A percentile compares a stretch with the other conserved stretches of the same genome.
Conservation (phyloP, 176 grass and related monocot genomes). For the Aegilops sharonensis region DNA sequence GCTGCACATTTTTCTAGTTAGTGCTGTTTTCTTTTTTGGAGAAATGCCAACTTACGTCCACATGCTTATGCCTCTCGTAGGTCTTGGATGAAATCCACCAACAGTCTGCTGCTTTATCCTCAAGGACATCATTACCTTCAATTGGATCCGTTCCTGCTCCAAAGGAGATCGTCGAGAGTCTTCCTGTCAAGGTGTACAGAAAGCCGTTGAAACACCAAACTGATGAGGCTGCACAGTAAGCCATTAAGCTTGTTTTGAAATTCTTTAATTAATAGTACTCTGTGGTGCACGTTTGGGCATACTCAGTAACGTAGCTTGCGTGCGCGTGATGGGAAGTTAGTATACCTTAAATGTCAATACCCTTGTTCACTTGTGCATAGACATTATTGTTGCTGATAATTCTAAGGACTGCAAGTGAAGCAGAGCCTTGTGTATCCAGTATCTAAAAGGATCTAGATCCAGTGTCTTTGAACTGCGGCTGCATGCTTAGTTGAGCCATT, state of each 20-base stretch:
- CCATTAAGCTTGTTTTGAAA: slow-evolving; percentile 3
- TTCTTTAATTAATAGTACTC: background rate
- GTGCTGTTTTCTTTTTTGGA: slow-evolving; percentile 24
- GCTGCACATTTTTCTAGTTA: slow-evolving; percentile 8
- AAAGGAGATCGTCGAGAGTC: slow-evolving; percentile 77
- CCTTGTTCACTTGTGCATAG: background rate
- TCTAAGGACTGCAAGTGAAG: background rate
- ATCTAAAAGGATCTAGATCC: background rate
- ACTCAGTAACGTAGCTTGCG: background rate
- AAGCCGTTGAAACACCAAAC: slow-evolving; percentile 60
- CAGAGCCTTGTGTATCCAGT: too few species aligned
- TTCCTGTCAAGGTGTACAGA: slow-evolving; percentile 78
- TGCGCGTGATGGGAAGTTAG: background rate
- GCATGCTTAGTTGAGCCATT: background rate
- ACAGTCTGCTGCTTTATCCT: slow-evolving; percentile 82
- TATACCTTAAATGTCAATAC: background rate
- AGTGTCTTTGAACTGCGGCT: background rate
- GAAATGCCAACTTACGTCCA: slow-evolving; percentile 16
- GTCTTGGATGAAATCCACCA: slow-evolving; percentile 99
- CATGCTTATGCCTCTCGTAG: slow-evolving; percentile 39
- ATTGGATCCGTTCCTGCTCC: slow-evolving; percentile 94
- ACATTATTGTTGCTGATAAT: slow-evolving; percentile 10
- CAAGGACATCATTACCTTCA: slow-evolving; percentile 82
- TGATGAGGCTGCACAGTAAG: slow-evolving; percentile 82
- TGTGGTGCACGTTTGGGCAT: background rate